Evolutionary conservation across 2,329 filamentous ascomycete genomes (phyloP).

Genomic region (Pseudopithomyces maydicus): DNA sequence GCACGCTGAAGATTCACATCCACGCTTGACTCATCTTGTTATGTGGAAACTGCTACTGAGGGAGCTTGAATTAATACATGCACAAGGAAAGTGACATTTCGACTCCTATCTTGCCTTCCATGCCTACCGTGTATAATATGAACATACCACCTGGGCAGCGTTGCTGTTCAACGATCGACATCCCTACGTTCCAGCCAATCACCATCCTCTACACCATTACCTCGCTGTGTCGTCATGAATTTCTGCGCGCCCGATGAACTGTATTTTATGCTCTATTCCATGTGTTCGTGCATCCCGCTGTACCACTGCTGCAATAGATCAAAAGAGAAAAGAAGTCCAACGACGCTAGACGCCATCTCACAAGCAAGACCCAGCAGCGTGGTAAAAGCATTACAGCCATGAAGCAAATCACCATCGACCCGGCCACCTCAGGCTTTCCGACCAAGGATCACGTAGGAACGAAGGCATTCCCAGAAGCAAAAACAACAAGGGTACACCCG

Average conservation of each 20-base stretch:
- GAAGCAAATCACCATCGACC: slow-evolving; percentile 50
- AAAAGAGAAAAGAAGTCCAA: not conserved
- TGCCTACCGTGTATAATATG: not conserved
- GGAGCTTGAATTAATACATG: not conserved
- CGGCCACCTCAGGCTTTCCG: slow-evolving; percentile 42
- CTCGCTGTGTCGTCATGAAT: slow-evolving; percentile 31
- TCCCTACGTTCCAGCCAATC: not conserved
- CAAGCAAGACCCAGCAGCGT: not conserved
- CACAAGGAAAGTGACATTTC: not conserved
- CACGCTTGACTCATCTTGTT: not conserved
- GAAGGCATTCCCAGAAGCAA: slow-evolving; percentile 48
- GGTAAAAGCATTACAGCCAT: slow-evolving; percentile 28
- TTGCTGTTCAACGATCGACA: not conserved
- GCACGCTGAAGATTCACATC: too few species aligned
- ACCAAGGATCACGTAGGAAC: slow-evolving; percentile 45
- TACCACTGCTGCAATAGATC: slow-evolving; percentile 21
- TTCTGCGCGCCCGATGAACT: slow-evolving; percentile 23
- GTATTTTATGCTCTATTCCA: slow-evolving; percentile 32
- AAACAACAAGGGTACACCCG: slow-evolving; percentile 52
- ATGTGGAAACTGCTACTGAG: not conserved
- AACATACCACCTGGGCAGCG: not conserved
- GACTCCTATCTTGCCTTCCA: not conserved
- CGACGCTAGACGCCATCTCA: not conserved
- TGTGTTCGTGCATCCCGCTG: slow-evolving; percentile 33
- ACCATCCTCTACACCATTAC: slow-evolving; percentile 9